Base-by-base conservation (phyloP, 2,329 filamentous ascomycete genomes). In the Alternaria dauci region DNA sequence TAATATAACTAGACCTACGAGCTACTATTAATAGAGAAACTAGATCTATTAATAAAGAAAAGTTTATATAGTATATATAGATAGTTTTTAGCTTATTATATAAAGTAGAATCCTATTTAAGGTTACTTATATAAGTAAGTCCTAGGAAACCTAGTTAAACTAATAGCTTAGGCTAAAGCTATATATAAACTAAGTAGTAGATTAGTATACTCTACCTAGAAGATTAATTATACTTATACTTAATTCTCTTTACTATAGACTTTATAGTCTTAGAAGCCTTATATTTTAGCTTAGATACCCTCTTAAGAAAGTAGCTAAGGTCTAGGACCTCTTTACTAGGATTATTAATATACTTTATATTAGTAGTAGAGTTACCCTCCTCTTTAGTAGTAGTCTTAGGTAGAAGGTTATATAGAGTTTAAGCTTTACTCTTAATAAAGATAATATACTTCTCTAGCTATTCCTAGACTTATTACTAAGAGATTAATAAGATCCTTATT, bases 391-490 rank as follows among this genome's bases (percentile, higher is more conserved):
- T 41, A 3, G 16, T 8, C 9, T 9, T 20, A 3, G 48, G 54
- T 16, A 61, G 48, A n/a, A 51, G n/a, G 8, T 18, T 20, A 3
- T 25, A 14, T 1, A 61, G 34, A 3, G 5, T 14, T 8, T 41
- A 14, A 23, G 30, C 47, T 16, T 53, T 59, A 4, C 16, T 32
- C 38, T 59, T 43, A 4, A 66, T 34, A 4, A 32, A n/a, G 3
- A 55, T 30, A 25, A 63, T 59, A 1, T 54, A 36, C 20, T 39
- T 14, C 23, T 44, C 44, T 16, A 66, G 41, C 3, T 54, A 39
- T 7, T 18, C 34, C 12, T 61, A 61, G 14, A 63, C 56, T 2
- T 28, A 23, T 23, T 23, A 23, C 20, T 23, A 23, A 23, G 20
- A 23, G 20, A 23, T 23, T 23, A 23, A 23, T 23, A 23, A 23